Evolutionary conservation across 495 filamentous ascomycete species (phyloP).

Genomic region (Aspergillus bridgeri): DNA sequence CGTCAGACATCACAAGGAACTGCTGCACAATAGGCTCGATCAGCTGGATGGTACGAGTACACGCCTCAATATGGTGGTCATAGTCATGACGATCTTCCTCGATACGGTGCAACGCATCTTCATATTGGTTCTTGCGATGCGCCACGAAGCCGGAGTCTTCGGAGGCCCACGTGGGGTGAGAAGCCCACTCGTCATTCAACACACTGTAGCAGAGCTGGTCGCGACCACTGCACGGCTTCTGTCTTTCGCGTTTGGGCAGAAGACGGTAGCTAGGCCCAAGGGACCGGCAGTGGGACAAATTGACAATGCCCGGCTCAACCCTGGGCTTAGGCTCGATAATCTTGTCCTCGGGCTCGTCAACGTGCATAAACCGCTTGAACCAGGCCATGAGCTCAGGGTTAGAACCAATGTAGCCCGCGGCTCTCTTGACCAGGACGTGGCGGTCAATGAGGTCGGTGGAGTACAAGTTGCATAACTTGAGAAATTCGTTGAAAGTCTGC

Average conservation of each 20-base stretch:
- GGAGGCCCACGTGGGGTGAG: conserved; percentile 97
- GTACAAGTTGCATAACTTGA: conserved; percentile 93
- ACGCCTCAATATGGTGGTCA: conserved; percentile 95
- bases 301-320: conserved; percentile 70
- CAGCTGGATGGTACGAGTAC: conserved; percentile 86
- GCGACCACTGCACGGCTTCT: conserved; percentile 85
- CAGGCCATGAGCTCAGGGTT: conserved; percentile 82
- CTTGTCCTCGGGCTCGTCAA: conserved; percentile 66
- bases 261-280: conserved; percentile 93
- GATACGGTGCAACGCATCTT: conserved; percentile 90
- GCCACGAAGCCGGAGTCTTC: conserved; percentile 98
- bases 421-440: conserved; percentile 73
- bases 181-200: conserved; percentile 97
- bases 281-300: conserved; percentile 87
- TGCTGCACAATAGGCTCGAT: conserved; percentile 91
- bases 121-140: conserved; percentile 90
- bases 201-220: conserved; percentile 90
- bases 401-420: conserved; percentile 78
- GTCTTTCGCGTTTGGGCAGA: conserved; percentile 81
- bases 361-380: conserved; percentile 76
- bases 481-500: conserved; percentile 85
- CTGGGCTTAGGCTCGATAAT: conserved; percentile 74
- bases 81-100: conserved; percentile 99
- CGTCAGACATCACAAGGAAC: conserved; percentile 67
- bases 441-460: conserved; percentile 86